Evolutionary conservation across 352 stramenopile genomes (phyloP).

Genomic region (Pythium rishiriense): DNA sequence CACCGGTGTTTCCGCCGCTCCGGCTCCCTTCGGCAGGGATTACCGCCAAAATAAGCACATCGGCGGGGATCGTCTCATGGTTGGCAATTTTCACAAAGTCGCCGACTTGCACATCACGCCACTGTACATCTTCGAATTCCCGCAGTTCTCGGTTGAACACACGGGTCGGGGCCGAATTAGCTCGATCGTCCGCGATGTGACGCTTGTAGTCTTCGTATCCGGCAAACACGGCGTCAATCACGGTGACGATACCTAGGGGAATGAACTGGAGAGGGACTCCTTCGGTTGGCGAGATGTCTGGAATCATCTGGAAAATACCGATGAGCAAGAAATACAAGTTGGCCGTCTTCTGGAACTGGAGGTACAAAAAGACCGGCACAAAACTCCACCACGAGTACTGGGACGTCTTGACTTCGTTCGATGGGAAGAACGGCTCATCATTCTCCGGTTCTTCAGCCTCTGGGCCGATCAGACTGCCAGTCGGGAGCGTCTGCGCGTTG

Average conservation of each 20-base stretch:
- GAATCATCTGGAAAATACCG: constrained; percentile 88
- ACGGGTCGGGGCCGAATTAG: constrained; percentile 65
- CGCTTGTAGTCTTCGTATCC: constrained; percentile 86
- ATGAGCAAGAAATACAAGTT: constrained; percentile 90
- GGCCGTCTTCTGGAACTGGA: constrained; percentile 87
- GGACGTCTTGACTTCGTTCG: constrained; percentile 84
- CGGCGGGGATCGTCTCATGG: constrained; percentile 76
- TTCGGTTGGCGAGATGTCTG: constrained; percentile 74
- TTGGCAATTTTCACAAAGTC: constrained; percentile 85
- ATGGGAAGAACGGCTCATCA: constrained; percentile 49
- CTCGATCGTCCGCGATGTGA: constrained; percentile 71
- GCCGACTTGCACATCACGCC: constrained; percentile 79
- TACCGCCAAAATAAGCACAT: constrained; percentile 81
- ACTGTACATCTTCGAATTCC: constrained; percentile 84
- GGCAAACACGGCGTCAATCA: constrained; percentile 84
- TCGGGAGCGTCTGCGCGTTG: constrained; percentile 35
- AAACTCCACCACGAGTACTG: constrained; percentile 91
- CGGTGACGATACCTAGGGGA: constrained; percentile 75
- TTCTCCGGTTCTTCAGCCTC: constrained; percentile 17
- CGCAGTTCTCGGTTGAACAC: constrained; percentile 78
- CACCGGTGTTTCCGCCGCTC: constrained; percentile 60
- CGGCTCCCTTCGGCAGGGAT: constrained; percentile 59
- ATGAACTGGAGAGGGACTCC: constrained; percentile 84
- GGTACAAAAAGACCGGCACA: constrained; percentile 82
- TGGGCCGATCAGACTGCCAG: not conserved